Evolutionary conservation across 2,329 filamentous ascomycete species (phyloP), one percentile per base, ranked within the genome.

Genomic region (Geoglossum cookeanum): DNA sequence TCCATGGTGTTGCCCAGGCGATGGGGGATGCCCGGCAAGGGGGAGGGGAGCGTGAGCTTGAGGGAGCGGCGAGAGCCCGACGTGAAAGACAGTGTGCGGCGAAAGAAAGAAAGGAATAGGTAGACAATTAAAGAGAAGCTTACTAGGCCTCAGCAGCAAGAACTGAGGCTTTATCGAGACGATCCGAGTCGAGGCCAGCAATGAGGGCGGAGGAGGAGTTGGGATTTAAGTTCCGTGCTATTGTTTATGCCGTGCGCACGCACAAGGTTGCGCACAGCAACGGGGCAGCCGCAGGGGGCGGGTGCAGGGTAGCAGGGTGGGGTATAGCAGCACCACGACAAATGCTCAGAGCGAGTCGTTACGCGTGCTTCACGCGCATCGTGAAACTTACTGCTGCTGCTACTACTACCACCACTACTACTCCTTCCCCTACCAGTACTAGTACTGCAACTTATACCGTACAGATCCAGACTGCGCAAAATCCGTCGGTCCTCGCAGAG

Each of bases 1-100:
- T 78, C 74, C 75, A 80, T 78, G 59, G 29, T 45, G 30, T 8
- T 48, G 11, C 37, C 39, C n/a, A 55, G 54, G 35, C 32, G 45
- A 29, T 4, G 37, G 39, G 22, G 35, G 11, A 22, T 22, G 42
- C 42, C 49, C 22, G 32, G 9, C 17, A 33, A 53, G 32, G 30
- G 30, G 22, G 49, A 17, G 30, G 49, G 15, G 4, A 53, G 30
- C n/a, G 49, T 35, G 30, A 13, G 30, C 48, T 42, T 42, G 39
- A 15, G 39, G 39, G 13, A 42, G 32, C 13, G 32, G 32, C 17
- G 48, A 52, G 29, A 33, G 47, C 22, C 13, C 27, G 7, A 15
- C 17, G 30, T 37, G 32, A 53, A 53, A n/a, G 49, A 53, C 6
- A 22, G 49, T 32, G 49, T 9, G 4, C 30, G 39, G 29, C 37